A percentile compares a stretch with the other conserved stretches of the same genome.
These are phyloP conservation scores for Pseudevernia furfuracea DNA, from an alignment of 495 filamentous ascomycete species.

Conservation along the genomic window DNA sequence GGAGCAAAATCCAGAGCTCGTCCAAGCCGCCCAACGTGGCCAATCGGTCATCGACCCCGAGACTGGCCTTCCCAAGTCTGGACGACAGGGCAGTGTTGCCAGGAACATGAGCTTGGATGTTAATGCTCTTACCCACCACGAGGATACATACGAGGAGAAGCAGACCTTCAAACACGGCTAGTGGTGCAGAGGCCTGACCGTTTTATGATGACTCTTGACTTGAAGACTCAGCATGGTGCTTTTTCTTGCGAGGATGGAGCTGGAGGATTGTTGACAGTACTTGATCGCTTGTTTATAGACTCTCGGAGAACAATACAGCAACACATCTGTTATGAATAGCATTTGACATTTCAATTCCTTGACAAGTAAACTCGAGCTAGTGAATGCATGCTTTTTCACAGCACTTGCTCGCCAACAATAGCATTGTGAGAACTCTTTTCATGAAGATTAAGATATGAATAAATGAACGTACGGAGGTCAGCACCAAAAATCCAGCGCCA, in stretches of 20 bases:
- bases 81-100: conserved; percentile 21
- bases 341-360: not conserved
- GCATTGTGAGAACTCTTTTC: too few species aligned
- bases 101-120: conserved; percentile 28
- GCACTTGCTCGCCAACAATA: too few species aligned
- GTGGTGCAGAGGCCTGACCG: not conserved
- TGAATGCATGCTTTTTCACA: too few species aligned
- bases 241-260: not conserved
- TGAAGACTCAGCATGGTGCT: conserved; percentile 1
- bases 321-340: not conserved
- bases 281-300: conserved; percentile 14
- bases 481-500: too few species aligned
- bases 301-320: conserved; percentile 3
- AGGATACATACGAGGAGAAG: conserved; percentile 25
- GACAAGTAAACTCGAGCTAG: not conserved
- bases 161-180: conserved; percentile 27
- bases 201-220: not conserved
- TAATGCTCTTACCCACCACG: conserved; percentile 18
- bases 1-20: conserved; percentile 45
- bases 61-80: conserved; percentile 30
- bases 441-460: too few species aligned
- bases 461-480: too few species aligned
- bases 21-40: conserved; percentile 39
- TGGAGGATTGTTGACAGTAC: conserved; percentile 1
- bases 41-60: conserved; percentile 44